Evolutionary conservation across 495 filamentous ascomycete species (phyloP).

Genomic region (Copromyces sp.): DNA sequence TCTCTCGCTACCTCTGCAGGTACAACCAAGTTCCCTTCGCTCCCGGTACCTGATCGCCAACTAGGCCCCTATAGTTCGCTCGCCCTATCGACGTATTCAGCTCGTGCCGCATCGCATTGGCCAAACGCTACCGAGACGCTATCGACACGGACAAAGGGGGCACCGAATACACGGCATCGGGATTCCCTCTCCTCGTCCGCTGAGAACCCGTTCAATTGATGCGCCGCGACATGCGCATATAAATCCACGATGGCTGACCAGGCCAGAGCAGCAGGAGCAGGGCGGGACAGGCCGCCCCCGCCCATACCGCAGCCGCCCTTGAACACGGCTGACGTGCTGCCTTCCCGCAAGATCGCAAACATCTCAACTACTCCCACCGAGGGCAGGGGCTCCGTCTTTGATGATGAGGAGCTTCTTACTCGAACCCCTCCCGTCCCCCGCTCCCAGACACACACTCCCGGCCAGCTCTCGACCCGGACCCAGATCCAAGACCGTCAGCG

Average conservation of each 20-base stretch:
- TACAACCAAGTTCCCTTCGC: neutral
- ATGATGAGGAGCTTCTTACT: conserved; percentile 15
- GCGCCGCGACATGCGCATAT: conserved; percentile 20
- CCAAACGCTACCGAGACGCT: neutral
- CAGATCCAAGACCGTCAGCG: conserved; percentile 37
- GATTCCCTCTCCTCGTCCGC: neutral
- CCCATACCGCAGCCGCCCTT: conserved; percentile 19
- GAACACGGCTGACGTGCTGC: conserved; percentile 25
- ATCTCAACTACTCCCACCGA: conserved; percentile 4
- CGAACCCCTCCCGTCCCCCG: conserved; percentile 29
- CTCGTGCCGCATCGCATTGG: neutral
- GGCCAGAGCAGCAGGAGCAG: conserved; percentile 18
- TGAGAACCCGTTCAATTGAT: conserved; percentile 6
- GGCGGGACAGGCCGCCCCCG: conserved; percentile 12
- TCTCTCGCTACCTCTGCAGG: neutral
- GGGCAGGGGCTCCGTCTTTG: conserved; percentile 14
- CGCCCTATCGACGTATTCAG: neutral
- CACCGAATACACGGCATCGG: neutral
- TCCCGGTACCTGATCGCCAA: neutral
- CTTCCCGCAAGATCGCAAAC: conserved; percentile 33
- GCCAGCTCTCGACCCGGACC: conserved; percentile 34
- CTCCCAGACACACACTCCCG: conserved; percentile 38
- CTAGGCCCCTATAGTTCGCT: neutral
- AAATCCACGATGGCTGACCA: conserved; percentile 29
- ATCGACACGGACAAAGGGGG: neutral